Conservation (phyloP, 169 alveolate species). For the Neospora caninum region DNA sequence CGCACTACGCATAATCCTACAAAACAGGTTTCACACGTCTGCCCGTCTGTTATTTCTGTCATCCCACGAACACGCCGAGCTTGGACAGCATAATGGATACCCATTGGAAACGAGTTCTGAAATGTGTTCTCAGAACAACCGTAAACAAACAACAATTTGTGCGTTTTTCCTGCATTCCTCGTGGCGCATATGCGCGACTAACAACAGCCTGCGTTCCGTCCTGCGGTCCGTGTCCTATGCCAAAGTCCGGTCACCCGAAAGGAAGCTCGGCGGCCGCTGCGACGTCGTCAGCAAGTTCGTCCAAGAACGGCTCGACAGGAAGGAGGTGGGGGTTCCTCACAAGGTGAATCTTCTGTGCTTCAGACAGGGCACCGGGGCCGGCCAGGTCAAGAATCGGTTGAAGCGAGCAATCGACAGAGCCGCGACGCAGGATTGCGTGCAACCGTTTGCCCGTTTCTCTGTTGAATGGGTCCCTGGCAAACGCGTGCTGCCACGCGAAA, state of each 20-base stretch:
- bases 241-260: background rate
- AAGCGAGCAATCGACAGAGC: conserved; percentile 6
- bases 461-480: background rate
- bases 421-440: background rate
- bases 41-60: too few species aligned
- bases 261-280: conserved; percentile 3
- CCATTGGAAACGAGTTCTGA: too few species aligned
- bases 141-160: too few species aligned
- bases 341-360: background rate
- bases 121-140: too few species aligned
- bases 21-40: too few species aligned
- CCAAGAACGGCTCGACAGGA: background rate
- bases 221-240: too few species aligned
- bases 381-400: conserved; percentile 18
- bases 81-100: too few species aligned
- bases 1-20: too few species aligned
- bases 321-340: background rate
- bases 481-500: conserved; percentile 41
- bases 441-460: background rate
- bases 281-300: conserved; percentile 1
- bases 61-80: too few species aligned
- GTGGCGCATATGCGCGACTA: too few species aligned
- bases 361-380: background rate
- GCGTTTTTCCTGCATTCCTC: too few species aligned
- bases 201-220: too few species aligned